Evolutionary conservation across 345 rosid species (phyloP), one percentile per base, ranked within the genome.

Genomic region (Populus davidiana): DNA sequence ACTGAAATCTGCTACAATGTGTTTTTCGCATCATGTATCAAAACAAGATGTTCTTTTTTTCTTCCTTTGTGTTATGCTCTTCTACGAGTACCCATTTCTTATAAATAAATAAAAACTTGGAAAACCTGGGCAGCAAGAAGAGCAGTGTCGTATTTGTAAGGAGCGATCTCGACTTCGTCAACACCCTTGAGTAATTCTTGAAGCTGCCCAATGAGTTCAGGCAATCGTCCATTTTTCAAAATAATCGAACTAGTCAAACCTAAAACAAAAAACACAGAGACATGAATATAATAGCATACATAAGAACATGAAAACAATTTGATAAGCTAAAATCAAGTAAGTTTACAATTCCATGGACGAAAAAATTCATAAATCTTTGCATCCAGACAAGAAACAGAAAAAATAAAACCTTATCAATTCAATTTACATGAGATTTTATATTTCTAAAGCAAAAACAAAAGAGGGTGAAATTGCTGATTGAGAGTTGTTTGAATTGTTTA

Each of bases 151-250:
- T 85, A 90, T 81, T 86, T 93, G 80, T 84, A 87, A 47, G 91
- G 82, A 9, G 86, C 80, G 76, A 87, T 81, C 75, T 88, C 87
- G 52, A 82, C 86, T 70, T 88, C 90, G 84, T 89, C 86, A 11
- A 89, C 94, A 1, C 94, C 94, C 74, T 88, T 84, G 43, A 95
- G 93, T 77, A 95, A 81, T 35, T 95, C 91, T 66, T 91, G 91
- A 83, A 93, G 96, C 92, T 93, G 96, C 9, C 85, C 83, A 75
- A 93, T 86, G 31, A 95, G 79, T 71, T 95, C 99, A 66, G 98
- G 89, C 73, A 95, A 80, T 69, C 85, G 84, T 77, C 93, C 97
- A 77, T 91, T 91, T 84, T 87, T 88, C 78, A 94, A 76, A 61
- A 94, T 77, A 67, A 94, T 85, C 3, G 97, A 91, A 75, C 97